Base-by-base conservation (phyloP, 208 protist species). In the Trypanosoma congolense region DNA sequence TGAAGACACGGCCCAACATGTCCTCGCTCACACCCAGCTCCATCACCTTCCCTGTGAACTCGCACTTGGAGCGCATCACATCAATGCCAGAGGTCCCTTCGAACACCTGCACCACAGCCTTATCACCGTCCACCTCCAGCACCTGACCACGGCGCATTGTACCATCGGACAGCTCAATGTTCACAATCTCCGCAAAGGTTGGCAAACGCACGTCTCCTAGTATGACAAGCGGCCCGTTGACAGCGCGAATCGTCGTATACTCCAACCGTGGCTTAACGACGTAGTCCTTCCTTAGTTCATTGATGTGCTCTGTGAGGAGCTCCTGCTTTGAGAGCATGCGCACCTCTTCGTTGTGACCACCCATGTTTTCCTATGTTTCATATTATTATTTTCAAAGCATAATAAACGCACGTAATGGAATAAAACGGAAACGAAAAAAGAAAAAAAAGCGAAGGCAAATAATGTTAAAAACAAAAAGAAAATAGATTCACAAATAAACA, bases 191-290 rank as follows among this genome's bases (percentile, higher is more conserved):
- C 41, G 97, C 89, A 82, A 96, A 99, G 35, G 93, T 98, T 19
- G 98, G 98, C 54, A 95, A 86, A 70, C 98, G 85, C 48, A 99
- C 98, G 64, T 99, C 97, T 50, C 99, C 97, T 4, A 99, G 83
- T 83, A 99, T 99, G 26, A 99, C 98, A 6, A 99, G 93, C 6
- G 99, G 99, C 22, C 98, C 98, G 76, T 99, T 99, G 31, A 99
- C 98, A 43, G 86, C 96, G 41, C 84, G 76, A 36, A 99, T 98
- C 10, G 98, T 99, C 47, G 88, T 90, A 83, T 99, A 99, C 70
- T 99, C 97, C 68, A 95, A 68, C 57, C 81, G 84, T 45, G 90
- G 87, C 65, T 94, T 88, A 22, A 96, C 73, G 0, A 62, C 56
- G 72, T 96, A 96, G 57, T 73, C 61, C 35, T 75, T 54, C 35